Evolutionary conservation across 345 rosid species (phyloP), one percentile per base, ranked within the genome.

Genomic region (Mangifera indica): DNA sequence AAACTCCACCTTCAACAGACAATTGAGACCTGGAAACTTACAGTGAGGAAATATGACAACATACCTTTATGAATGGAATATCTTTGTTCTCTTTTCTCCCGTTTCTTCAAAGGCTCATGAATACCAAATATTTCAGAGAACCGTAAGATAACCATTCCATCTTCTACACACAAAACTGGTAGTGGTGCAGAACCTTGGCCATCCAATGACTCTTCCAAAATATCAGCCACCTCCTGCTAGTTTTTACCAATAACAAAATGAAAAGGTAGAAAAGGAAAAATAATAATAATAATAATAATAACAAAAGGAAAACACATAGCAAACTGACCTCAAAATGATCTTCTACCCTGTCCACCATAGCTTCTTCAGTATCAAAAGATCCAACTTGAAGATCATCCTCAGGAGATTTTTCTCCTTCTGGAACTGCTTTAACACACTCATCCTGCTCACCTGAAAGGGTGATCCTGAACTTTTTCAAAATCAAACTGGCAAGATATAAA

Each of bases 111-210:
- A 69, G 92, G 89, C 77, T 91, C 91, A 65, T 88, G 94, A 69
- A 89, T 84, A 77, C 93, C 97, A 85, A 95, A 95, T 73, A 95
- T 95, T 86, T 95, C 92, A n/a, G 99, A 95, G 82, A 95, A 92
- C 54, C 87, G 85, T 79, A 92, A 83, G 72, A 92, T 91, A 66
- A 87, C 97, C 81, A 75, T 75, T 46, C 94, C 98, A 83, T 89
- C 92, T 84, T 95, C 96, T 72, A 88, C 76, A 77, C 88, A 95
- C 76, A 92, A 80, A 54, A 92, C 82, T 75, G 98, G 98, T 72
- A 95, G 83, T n/a, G 91, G 87, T 17, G 89, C 62, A 63, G 85
- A 76, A 57, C 67, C 83, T 76, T 81, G 81, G 73, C 71, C 82
- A 74, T 88, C 88, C 60, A 72, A 53, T 42, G 71, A 63, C 73